phyloP scores from a whole-genome alignment of 2,329 filamentous ascomycete genomes.

The Aspergillus ibericus region DNA sequence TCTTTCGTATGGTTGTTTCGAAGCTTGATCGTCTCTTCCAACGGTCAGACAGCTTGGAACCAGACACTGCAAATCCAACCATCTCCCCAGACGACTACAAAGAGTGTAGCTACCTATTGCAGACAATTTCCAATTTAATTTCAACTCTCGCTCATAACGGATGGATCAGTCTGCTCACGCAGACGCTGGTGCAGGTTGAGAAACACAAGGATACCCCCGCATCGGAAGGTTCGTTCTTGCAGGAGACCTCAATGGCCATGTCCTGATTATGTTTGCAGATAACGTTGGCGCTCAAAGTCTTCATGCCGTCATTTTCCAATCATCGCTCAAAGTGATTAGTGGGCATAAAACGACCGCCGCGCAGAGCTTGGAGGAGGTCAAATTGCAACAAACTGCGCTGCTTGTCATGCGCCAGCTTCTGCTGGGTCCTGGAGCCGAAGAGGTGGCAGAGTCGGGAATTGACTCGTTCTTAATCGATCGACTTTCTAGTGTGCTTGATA shows the following conservation, averaged over 20 bases:
- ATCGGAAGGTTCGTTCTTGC: conserved; percentile 49
- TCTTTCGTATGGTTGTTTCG: conserved; percentile 39
- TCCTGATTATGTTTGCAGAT: conserved; percentile 20
- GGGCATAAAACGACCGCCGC: conserved; percentile 17
- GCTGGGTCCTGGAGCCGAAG: conserved; percentile 40
- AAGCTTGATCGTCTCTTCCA: conserved; percentile 36
- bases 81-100: conserved; percentile 64
- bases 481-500: conserved; percentile 61
- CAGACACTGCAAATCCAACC: conserved; percentile 48
- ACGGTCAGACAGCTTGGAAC: conserved; percentile 20
- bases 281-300: conserved; percentile 30
- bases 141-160: conserved; percentile 66
- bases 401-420: conserved; percentile 58
- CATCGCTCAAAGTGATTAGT: conserved; percentile 31
- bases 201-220: conserved; percentile 46
- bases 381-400: conserved; percentile 70
- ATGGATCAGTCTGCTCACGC: conserved; percentile 69
- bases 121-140: conserved; percentile 71
- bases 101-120: conserved; percentile 75
- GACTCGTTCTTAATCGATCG: conserved; percentile 70
- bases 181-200: conserved; percentile 53
- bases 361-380: conserved; percentile 55
- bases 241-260: not conserved
- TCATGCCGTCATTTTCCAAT: conserved; percentile 35
- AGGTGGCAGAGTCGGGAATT: conserved; percentile 53